Conservation (phyloP, 2,329 filamentous ascomycete genomes). For the Elsinoe perseae region DNA sequence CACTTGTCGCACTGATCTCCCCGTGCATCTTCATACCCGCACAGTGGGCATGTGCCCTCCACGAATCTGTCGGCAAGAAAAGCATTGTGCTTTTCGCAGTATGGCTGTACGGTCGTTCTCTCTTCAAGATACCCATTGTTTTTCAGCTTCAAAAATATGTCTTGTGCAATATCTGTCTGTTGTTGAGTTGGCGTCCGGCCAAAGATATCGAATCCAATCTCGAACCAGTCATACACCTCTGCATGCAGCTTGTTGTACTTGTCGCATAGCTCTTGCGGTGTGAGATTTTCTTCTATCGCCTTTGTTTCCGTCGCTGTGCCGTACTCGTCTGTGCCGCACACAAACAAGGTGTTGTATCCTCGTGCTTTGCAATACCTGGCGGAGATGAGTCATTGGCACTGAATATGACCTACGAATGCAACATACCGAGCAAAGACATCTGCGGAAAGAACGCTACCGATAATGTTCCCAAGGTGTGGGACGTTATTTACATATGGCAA, state of each 20-base stretch:
- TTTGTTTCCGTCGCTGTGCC: constrained; percentile 95
- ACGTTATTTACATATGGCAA: constrained; percentile 73
- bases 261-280: constrained; percentile 75
- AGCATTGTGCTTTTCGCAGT: constrained; percentile 57
- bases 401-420: neutral
- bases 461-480: constrained; percentile 79
- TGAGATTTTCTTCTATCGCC: constrained; percentile 78
- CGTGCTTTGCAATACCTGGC: constrained; percentile 68
- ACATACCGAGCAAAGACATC: constrained; percentile 57
- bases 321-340: constrained; percentile 90
- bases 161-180: constrained; percentile 88
- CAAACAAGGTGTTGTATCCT: constrained; percentile 69
- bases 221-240: constrained; percentile 92
- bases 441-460: constrained; percentile 78
- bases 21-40: constrained; percentile 46
- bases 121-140: constrained; percentile 85
- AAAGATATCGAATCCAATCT: constrained; percentile 90
- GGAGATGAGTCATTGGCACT: constrained; percentile 18
- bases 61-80: constrained; percentile 84
- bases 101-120: constrained; percentile 79
- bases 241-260: constrained; percentile 89
- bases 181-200: constrained; percentile 81
- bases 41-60: constrained; percentile 70
- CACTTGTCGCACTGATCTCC: constrained; percentile 51
- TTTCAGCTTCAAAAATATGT: constrained; percentile 80